Conservation (phyloP, 192 early-diverging fungal species). For the Backusella parvicylindrica region DNA sequence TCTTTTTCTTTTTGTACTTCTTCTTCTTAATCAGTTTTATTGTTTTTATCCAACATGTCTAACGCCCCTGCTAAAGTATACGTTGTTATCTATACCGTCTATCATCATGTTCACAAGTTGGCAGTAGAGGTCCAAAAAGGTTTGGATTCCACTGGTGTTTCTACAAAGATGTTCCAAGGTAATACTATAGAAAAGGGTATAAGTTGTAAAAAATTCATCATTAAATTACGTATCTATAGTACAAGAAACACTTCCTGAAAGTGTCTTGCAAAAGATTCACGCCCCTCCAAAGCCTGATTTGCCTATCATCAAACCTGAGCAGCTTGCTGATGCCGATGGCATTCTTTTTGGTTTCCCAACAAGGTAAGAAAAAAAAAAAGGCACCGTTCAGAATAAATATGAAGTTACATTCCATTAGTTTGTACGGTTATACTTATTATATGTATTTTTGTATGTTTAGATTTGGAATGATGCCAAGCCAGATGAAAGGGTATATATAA, state of each 20-base stretch:
- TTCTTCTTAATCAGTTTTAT: background rate
- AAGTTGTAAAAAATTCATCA: too few relatives aligned
- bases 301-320: conserved; percentile 38
- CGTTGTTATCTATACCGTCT: conserved; percentile 34
- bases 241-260: conserved; percentile 54
- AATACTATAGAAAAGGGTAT: background rate
- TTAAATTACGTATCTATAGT: too few relatives aligned
- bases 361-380: conserved; percentile 4
- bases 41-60: background rate
- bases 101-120: conserved; percentile 73
- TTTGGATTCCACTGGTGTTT: conserved; percentile 45
- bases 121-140: conserved; percentile 69
- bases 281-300: conserved; percentile 44
- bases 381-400: background rate
- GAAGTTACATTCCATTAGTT: background rate
- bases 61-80: conserved; percentile 23
- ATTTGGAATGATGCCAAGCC: conserved; percentile 35
- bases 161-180: conserved; percentile 45
- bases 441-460: background rate
- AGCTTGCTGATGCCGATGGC: conserved; percentile 47
- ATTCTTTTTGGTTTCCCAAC: conserved; percentile 57
- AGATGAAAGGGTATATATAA: conserved; percentile 25
- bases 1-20: background rate
- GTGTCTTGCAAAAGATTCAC: conserved; percentile 53
- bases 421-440: background rate